Conservation (phyloP, 495 filamentous ascomycete genomes). For the Neurospora sp. region DNA sequence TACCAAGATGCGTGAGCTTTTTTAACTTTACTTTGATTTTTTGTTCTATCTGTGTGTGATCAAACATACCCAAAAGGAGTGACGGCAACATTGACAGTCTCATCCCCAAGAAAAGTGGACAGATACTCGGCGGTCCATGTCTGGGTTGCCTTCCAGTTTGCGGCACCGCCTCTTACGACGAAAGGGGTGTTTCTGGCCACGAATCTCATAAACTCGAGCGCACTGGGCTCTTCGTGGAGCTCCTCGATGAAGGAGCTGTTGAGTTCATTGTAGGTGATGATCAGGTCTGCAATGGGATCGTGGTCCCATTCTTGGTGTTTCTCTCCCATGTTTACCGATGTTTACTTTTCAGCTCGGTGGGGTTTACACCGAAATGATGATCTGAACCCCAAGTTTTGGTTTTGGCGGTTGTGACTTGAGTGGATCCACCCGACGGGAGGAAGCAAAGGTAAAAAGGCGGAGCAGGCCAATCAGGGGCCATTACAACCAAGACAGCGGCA, state of each 20-base stretch:
- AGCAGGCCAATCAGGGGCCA: neutral
- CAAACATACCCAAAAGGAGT: conserved; percentile 52
- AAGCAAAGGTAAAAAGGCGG: neutral
- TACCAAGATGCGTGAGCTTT: neutral
- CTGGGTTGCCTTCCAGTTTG: conserved; percentile 45
- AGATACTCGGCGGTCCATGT: conserved; percentile 52
- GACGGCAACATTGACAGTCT: conserved; percentile 56
- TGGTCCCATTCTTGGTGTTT: neutral
- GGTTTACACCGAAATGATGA: neutral
- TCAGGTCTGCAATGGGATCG: conserved; percentile 42
- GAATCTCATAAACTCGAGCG: conserved; percentile 64
- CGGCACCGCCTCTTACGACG: conserved; percentile 48
- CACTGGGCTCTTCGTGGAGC: conserved; percentile 49
- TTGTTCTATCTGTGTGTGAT: no score
- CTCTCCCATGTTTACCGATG: conserved; percentile 2
- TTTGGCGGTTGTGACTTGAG: neutral
- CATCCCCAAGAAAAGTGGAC: conserved; percentile 34
- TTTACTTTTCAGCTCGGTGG: neutral
- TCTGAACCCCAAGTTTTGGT: neutral
- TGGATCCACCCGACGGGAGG: neutral
- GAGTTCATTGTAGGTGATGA: conserved; percentile 57
- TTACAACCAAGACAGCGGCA: neutral
- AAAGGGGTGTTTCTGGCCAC: conserved; percentile 60
- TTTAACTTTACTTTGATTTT: neutral
- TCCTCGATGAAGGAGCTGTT: conserved; percentile 47